A percentile compares a stretch with the other conserved stretches of the same genome.
phyloP scores from a whole-genome alignment of 345 rosid genomes.

The Rhodomyrtus tomentosa region DNA sequence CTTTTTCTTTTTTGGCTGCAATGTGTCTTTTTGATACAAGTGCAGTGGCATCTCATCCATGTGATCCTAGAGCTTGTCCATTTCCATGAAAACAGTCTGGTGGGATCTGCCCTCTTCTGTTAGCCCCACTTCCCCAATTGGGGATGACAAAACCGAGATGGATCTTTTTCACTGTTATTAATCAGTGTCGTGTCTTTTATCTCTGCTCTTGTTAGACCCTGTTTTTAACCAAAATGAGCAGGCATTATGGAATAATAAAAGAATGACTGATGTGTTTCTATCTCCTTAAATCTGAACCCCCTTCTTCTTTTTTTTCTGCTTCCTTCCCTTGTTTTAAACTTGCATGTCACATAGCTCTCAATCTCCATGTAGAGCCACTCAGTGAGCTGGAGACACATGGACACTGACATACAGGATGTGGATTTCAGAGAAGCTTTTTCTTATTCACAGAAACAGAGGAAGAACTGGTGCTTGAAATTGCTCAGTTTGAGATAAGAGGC shows the following conservation, averaged over 20 bases:
- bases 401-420: conserved; percentile 35
- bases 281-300: background rate
- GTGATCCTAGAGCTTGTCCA: conserved; percentile 31
- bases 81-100: conserved; percentile 19
- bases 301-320: conserved; percentile 1
- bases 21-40: background rate
- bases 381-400: conserved; percentile 51
- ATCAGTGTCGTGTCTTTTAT: background rate
- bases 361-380: conserved; percentile 17
- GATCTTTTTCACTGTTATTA: background rate
- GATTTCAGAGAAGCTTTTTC: conserved; percentile 31
- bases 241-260: background rate
- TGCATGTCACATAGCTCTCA: conserved; percentile 36
- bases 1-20: background rate
- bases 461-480: conserved; percentile 9
- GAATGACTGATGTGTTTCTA: background rate
- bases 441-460: conserved; percentile 10
- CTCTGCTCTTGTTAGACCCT: background rate
- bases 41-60: conserved; percentile 19
- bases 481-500: background rate
- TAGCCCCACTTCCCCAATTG: conserved; percentile 30
- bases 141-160: conserved; percentile 27
- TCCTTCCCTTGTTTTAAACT: conserved; percentile 14
- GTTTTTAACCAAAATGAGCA: background rate
- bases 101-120: conserved; percentile 3